Evolutionary conservation across 805 yeast species (phyloP).

Genomic region (Metschnikowia drakensbergensis): DNA sequence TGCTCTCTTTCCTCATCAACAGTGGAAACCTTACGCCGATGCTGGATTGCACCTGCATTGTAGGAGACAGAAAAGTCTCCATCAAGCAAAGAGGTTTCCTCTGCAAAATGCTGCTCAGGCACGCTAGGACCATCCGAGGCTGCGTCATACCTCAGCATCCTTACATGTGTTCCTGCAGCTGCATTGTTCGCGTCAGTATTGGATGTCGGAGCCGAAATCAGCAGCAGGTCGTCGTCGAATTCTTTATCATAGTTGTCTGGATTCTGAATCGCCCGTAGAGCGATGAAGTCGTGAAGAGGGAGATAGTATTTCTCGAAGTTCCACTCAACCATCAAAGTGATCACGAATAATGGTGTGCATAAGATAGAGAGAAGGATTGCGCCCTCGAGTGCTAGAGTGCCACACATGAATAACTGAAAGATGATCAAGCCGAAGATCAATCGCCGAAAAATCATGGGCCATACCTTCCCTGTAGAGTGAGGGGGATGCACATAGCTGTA

Average conservation of each 20-base stretch:
- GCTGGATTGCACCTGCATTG: slow-evolving; percentile 8
- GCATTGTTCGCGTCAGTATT: not conserved
- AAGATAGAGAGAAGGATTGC: slow-evolving; percentile 48
- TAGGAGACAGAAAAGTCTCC: slow-evolving; percentile 17
- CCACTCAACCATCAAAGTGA: slow-evolving; percentile 44
- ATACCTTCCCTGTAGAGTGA: slow-evolving; percentile 62
- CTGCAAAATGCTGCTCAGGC: not conserved
- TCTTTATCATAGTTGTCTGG: slow-evolving; percentile 40
- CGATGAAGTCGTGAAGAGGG: slow-evolving; percentile 54
- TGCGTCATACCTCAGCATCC: not conserved
- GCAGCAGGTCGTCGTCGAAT: slow-evolving; percentile 35
- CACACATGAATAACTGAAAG: slow-evolving; percentile 61
- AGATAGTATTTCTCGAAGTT: slow-evolving; percentile 52
- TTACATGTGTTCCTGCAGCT: not conserved
- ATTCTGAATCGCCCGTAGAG: slow-evolving; percentile 53
- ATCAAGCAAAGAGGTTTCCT: slow-evolving; percentile 10
- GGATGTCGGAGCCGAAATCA: slow-evolving; percentile 6
- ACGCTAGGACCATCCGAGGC: not conserved
- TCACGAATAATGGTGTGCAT: slow-evolving; percentile 46
- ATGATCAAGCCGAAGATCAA: slow-evolving; percentile 52
- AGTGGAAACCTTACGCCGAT: slow-evolving; percentile 43
- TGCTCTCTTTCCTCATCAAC: slow-evolving; percentile 57
- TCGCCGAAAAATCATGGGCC: slow-evolving; percentile 61
- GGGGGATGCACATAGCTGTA: slow-evolving; percentile 62
- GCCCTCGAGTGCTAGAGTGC: slow-evolving; percentile 58